Evolutionary conservation across 139 green algal species (phyloP).

Genomic region (Chlorella sp.): DNA sequence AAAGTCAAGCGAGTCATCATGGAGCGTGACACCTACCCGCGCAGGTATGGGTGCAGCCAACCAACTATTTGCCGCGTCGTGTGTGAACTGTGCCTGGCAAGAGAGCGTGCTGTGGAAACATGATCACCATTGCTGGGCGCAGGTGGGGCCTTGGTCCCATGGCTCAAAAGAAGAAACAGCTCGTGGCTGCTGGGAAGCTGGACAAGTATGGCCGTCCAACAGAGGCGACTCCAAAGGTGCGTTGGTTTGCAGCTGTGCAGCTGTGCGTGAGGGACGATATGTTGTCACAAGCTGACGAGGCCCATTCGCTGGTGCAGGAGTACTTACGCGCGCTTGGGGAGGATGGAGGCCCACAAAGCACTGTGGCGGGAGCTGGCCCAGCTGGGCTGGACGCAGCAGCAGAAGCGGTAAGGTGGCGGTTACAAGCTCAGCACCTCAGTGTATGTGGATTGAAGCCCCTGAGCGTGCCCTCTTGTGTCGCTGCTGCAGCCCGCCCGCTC

Average conservation of each 20-base stretch:
- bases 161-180: constrained; percentile 97
- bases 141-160: constrained; percentile 85
- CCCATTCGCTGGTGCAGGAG: neutral
- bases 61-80: too few relatives aligned
- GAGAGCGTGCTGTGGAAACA: neutral
- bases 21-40: constrained; percentile 99
- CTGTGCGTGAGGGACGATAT: neutral
- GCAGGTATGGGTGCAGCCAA: constrained; percentile 69
- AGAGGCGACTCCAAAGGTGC: constrained; percentile 87
- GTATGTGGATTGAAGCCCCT: neutral
- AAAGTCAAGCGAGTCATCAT: constrained; percentile 99
- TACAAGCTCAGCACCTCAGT: neutral
- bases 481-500: neutral
- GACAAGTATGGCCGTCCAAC: constrained; percentile 98
- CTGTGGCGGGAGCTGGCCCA: constrained; percentile 34
- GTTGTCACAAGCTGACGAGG: neutral
- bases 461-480: neutral
- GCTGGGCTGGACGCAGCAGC: neutral
- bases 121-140: neutral
- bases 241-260: constrained; percentile 1
- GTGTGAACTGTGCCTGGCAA: neutral
- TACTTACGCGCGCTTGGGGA: constrained; percentile 18
- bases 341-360: neutral
- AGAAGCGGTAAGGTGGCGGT: constrained; percentile 20
- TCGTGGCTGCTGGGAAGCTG: constrained; percentile 95